Base-by-base conservation (phyloP, 2,329 filamentous ascomycete genomes). In the Talaromyces verruculosus region DNA sequence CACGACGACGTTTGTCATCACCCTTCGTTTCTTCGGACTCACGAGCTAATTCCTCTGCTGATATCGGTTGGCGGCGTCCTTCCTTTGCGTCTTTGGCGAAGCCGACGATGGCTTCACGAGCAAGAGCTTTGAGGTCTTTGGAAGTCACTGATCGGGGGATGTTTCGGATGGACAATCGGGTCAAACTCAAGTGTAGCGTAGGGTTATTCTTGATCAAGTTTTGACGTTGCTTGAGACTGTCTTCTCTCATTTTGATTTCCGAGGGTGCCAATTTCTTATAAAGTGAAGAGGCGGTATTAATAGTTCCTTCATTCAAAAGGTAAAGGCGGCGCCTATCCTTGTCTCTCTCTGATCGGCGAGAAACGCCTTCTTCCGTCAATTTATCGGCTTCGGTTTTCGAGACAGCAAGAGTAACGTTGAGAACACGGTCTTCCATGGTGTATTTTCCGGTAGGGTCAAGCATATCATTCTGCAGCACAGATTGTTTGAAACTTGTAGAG, bases 301-400 rank as follows among this genome's bases (percentile, higher is more conserved):
- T 91, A 1, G 89, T 90, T 65, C 95, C 95, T 80, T 99, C 95
- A 1, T 87, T 87, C 25, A 99, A 85, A 5, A 99, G 85, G 76
- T 93, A 99, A 0, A 99, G 85, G 49, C 91, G 89, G 55, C 95
- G 88, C 83, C 96, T 97, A 79, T 99, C 95, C 74, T 90, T 91
- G 73, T 96, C 90, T 47, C 85, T 83, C 43, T 88, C 87, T 60
- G 89, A 87, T 60, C 88, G 88, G 51, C 84, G 81, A 11, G 82
- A 84, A 17, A 82, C 83, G 25, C 89, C 89, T 67, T 89, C 87
- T 61, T 91, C 89, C 5, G 91, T 88, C 30, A 98, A 85, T 62
- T 88, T 88, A 47, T 84, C 84, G 1, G 95, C 95, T 77, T 96
- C 89, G 60, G 87, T 85, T 76, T 92, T 93, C 78, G 89, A 90